These are phyloP conservation scores for Mortierella claussenii DNA, from an alignment of 192 early-diverging fungal genomes.

Conservation along the genomic window DNA sequence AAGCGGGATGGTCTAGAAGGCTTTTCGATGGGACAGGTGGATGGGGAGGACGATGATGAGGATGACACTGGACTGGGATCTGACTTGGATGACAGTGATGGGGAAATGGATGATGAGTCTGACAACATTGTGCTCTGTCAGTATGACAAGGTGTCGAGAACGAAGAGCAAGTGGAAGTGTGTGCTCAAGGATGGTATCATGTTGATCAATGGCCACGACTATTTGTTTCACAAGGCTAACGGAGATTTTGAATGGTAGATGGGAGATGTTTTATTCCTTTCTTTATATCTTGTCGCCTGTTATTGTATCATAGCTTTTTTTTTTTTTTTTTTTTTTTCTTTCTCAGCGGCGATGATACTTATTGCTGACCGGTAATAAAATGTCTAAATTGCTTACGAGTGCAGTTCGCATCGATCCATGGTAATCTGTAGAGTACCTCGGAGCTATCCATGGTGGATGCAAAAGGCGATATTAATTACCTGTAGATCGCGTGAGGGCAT, in stretches of 20 bases:
- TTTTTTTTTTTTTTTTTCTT: not conserved
- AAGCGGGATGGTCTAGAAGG: conserved; percentile 29
- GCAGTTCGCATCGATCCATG: too few relatives aligned
- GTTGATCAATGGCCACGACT: conserved; percentile 94
- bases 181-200: conserved; percentile 96
- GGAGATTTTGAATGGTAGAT: conserved; percentile 98
- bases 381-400: too few relatives aligned
- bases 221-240: conserved; percentile 92
- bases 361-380: too few relatives aligned
- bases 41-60: conserved; percentile 35
- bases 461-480: too few relatives aligned
- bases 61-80: conserved; percentile 46
- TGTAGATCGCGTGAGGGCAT: too few relatives aligned
- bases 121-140: conserved; percentile 48
- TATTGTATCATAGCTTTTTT: not conserved
- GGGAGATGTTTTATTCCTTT: not conserved
- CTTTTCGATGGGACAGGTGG: conserved; percentile 25
- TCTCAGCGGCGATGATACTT: too few relatives aligned
- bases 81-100: conserved; percentile 51
- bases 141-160: conserved; percentile 76
- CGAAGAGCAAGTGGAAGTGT: conserved; percentile 99
- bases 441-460: too few relatives aligned
- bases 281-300: not conserved
- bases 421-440: too few relatives aligned
- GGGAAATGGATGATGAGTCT: conserved; percentile 48